Percentiles rank a stretch among this genome's conserved stretches.
phyloP scores from a whole-genome alignment of 805 yeast genomes.

The Ogataea angusta region DNA sequence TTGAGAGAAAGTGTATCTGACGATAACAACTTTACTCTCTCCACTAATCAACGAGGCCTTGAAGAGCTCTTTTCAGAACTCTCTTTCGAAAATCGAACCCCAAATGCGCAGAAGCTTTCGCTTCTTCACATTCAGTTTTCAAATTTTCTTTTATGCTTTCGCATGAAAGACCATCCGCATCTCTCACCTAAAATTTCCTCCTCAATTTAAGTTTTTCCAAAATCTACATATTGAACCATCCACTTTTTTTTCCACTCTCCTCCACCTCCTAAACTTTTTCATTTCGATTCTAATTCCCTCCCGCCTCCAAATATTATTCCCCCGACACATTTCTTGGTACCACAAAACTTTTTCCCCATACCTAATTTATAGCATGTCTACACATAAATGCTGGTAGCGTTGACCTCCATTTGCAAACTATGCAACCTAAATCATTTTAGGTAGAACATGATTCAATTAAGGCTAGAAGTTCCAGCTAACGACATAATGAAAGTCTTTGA shows the following conservation, averaged over 20 bases:
- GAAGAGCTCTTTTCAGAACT: constrained; percentile 5
- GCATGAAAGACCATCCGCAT: constrained; percentile 6
- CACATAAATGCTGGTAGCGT: no score
- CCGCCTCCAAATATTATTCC: not conserved
- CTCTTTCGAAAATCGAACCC: constrained; percentile 2
- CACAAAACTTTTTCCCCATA: not conserved
- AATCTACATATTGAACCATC: not conserved
- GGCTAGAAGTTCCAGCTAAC: no score
- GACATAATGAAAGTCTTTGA: no score
- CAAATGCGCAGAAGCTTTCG: constrained; percentile 1
- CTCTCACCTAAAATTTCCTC: not conserved
- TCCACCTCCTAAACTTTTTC: not conserved
- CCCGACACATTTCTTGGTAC: not conserved
- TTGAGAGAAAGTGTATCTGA: constrained; percentile 8
- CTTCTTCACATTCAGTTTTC: constrained; percentile 3
- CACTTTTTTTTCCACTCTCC: not conserved
- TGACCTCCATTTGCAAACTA: no score
- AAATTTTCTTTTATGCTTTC: constrained; percentile 6
- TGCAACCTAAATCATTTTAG: no score
- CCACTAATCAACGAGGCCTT: constrained; percentile 13
- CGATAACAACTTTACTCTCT: constrained; percentile 10
- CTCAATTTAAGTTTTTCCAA: not conserved
- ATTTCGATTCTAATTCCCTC: not conserved
- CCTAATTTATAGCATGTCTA: not conserved
- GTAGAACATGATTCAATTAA: no score